Evolutionary conservation across 179 eudicot genomes (phyloP), one percentile per base, ranked within the genome.

Genomic region (Silene vulgaris): DNA sequence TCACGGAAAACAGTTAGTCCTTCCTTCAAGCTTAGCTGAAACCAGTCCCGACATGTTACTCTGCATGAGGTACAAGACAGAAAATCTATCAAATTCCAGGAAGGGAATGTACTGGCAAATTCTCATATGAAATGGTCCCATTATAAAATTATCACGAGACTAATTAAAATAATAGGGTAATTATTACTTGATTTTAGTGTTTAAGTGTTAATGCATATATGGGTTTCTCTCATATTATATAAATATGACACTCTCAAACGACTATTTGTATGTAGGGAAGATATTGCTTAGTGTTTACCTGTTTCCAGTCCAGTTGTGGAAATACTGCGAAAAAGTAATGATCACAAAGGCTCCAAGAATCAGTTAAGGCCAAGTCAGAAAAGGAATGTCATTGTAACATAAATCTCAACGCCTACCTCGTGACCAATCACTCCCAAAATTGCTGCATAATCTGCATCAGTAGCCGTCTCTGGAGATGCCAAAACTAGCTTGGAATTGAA

Each of bases 261-360:
- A 35, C 48, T 40, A 40, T 40, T 37, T 40, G 48, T 40, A 40
- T 40, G 40, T 1, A 40, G 48, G 48, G 11, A 40, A 40, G 48
- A 40, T 40, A 56, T 16, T 90, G 84, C 85, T 16, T 29, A 21
- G 45, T 11, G 72, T 59, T 77, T 16, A 93, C 99, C 99, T 90
- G 86, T 96, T 96, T 75, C 99, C 99, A 21, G 99, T 96, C 99
- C 99, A 96, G 85, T 96, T 96, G 88, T 96, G 99, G 79, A 93
- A 96, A 82, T 96, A 96, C 99, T 96, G 86, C 86, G 85, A 68
- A 17, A 69, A 68, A 68, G 78, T 69, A 56, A 17, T 52, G 16
- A 40, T 40, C 48, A 40, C 48, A 40, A 40, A 40, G 67, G 11
- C 59, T 40, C 12, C 48, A 75, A 23, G 35, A 63, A 21, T 81